Conservation (phyloP, 2,329 filamentous ascomycete species). For the Calonectria hawksworthii region DNA sequence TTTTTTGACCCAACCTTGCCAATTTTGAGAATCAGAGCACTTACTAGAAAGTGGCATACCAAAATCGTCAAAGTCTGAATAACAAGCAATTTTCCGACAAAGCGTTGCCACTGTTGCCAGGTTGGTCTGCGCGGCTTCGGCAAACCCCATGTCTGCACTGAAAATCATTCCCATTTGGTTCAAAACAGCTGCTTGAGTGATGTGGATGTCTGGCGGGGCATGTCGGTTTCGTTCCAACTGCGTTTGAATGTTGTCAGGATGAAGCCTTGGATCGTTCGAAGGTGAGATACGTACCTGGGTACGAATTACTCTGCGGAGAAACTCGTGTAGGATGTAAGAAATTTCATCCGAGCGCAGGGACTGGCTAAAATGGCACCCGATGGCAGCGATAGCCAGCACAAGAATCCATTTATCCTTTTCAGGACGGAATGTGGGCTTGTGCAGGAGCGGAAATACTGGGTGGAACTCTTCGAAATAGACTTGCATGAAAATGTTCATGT, state of each 20-base stretch:
- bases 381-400: background rate
- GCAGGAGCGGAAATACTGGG: background rate
- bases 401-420: background rate
- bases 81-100: background rate
- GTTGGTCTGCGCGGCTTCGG: background rate
- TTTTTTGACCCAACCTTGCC: background rate
- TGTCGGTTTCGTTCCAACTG: background rate
- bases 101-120: background rate
- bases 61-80: background rate
- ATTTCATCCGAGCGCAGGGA: background rate
- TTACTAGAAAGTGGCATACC: background rate
- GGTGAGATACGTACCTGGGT: background rate
- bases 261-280: background rate
- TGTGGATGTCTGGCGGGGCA: background rate
- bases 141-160: background rate
- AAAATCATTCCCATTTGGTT: slow-evolving; percentile 1
- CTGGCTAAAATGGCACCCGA: background rate
- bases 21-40: background rate
- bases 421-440: background rate
- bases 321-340: background rate
- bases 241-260: background rate
- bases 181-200: background rate
- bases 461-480: slow-evolving; percentile 1
- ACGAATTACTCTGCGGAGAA: background rate
- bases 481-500: background rate